phyloP scores from a whole-genome alignment of 2,329 filamentous ascomycete species.

The Hirsutella rhossiliensis region DNA sequence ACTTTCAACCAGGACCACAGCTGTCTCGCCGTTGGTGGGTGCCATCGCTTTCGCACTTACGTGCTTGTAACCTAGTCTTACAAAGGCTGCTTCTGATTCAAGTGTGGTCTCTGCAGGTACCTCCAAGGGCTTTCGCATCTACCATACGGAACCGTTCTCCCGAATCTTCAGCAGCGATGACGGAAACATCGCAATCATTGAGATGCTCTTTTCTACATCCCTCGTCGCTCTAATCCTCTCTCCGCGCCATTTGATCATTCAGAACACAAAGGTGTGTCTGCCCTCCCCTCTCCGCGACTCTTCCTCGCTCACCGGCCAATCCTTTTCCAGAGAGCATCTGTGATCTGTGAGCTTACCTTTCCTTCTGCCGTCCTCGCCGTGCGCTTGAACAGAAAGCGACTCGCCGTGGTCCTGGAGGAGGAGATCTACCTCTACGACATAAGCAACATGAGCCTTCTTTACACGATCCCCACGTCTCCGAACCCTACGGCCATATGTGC shows the following conservation, averaged over 20 bases:
- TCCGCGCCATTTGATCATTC: slow-evolving; percentile 83
- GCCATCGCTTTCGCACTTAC: slow-evolving; percentile 2
- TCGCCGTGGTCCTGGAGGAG: slow-evolving; percentile 88
- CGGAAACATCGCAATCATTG: slow-evolving; percentile 87
- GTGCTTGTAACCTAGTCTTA: background rate
- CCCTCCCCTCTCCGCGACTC: background rate
- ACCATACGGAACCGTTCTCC: slow-evolving; percentile 90
- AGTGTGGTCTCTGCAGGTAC: slow-evolving; percentile 46
- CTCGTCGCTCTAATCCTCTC: slow-evolving; percentile 89
- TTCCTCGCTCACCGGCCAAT: slow-evolving; percentile 1
- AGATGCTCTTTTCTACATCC: slow-evolving; percentile 98
- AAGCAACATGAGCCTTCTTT: slow-evolving; percentile 90
- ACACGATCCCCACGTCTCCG: slow-evolving; percentile 86
- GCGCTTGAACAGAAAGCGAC: slow-evolving; percentile 82
- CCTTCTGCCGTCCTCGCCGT: slow-evolving; percentile 93
- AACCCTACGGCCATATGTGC: slow-evolving; percentile 88
- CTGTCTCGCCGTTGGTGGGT: slow-evolving; percentile 83
- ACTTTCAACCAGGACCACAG: slow-evolving; percentile 99
- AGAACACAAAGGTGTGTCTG: slow-evolving; percentile 77
- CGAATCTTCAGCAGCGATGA: slow-evolving; percentile 93
- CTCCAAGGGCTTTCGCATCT: slow-evolving; percentile 88
- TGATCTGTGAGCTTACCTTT: slow-evolving; percentile 97
- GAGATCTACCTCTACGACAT: slow-evolving; percentile 99
- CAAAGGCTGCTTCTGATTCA: background rate
- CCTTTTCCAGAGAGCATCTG: slow-evolving; percentile 45